Base-by-base conservation (phyloP, 2,329 filamentous ascomycete genomes). In the Ciborinia camelliae region DNA sequence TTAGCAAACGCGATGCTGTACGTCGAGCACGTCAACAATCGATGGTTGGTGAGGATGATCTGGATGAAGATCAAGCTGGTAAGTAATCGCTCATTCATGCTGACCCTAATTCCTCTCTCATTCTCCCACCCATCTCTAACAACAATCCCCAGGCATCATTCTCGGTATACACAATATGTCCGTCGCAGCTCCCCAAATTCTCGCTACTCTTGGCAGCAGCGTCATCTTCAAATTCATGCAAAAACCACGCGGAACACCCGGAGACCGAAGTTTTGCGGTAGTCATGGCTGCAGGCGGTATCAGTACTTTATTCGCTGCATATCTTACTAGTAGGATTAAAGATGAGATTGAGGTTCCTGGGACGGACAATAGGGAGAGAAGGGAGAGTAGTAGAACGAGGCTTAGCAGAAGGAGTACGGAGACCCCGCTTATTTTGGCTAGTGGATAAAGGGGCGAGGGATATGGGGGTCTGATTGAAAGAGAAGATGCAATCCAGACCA, bases 101-200 rank as follows among this genome's bases (percentile, higher is more conserved):
- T 23, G 20, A 59, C 50, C 14, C 1, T 4, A 15, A n/a, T 18
- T 3, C 20, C 18, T 15, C 3, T 15, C 20, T 55, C n/a, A 23
- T 30, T 26, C 14, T 28, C n/a, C n/a, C 23, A 30, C 5, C 4
- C 23, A 23, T 32, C n/a, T 15, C 37, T 57, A 62, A 53, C 14
- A 26, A 26, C 9, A 1, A 9, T 6, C 4, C 41, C 12, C 68
- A 50, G 74, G 94, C 50, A 90, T 97, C 48, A 92, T 98, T 52
- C 83, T 98, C 2, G 94, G 94, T 10, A 92, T 98, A 63, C 94
- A 98, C 80, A 98, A 98, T 76, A 94, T 98, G 79, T 89, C 93
- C 20, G 90, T 98, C 70, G 92, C 93, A 0, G 88, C 92, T 6
- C 94, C 94, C 1, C 94, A 98, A 75, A 93, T 97, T 67, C 83